phyloP scores from a whole-genome alignment of 257 asterid species.

The Haberlea rhodopensis region DNA sequence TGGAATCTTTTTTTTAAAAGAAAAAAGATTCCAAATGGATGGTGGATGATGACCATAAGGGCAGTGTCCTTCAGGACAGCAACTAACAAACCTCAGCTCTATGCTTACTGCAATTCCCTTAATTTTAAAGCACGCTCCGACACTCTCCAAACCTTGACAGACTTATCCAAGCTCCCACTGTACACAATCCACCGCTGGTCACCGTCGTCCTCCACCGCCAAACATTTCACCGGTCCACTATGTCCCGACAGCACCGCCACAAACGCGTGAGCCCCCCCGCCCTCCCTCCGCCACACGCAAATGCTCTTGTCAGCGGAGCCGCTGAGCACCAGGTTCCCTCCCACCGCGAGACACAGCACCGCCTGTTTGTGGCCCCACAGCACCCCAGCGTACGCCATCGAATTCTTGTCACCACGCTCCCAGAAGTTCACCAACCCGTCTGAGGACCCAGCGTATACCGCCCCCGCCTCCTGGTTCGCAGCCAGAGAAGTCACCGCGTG shows the following conservation, averaged over 20 bases:
- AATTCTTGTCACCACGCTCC: constrained; percentile 19
- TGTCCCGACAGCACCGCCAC: constrained; percentile 38
- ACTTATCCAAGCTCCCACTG: constrained; percentile 39
- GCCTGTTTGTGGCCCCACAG: constrained; percentile 34
- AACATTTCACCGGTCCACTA: constrained; percentile 39
- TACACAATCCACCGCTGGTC: constrained; percentile 37
- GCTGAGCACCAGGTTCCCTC: constrained; percentile 31
- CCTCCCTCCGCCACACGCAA: constrained; percentile 34
- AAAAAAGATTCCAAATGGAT: too few species aligned
- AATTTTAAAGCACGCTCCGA: background rate
- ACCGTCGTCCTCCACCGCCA: constrained; percentile 38
- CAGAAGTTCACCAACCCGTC: constrained; percentile 35
- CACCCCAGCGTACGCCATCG: constrained; percentile 27
- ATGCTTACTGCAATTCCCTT: background rate
- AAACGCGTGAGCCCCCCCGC: constrained; percentile 9
- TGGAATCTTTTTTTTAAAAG: too few species aligned
- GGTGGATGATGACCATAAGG: too few species aligned
- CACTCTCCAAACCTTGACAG: background rate
- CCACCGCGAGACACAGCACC: constrained; percentile 30
- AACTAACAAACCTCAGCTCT: too few species aligned
- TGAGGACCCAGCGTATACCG: constrained; percentile 30
- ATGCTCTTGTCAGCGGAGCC: constrained; percentile 37
- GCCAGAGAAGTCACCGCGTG: constrained; percentile 77
- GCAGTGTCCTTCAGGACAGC: too few species aligned
- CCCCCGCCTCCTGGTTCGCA: constrained; percentile 27